phyloP scores from a whole-genome alignment of 306 rosid species.

The Casuarina cunninghamiana region DNA sequence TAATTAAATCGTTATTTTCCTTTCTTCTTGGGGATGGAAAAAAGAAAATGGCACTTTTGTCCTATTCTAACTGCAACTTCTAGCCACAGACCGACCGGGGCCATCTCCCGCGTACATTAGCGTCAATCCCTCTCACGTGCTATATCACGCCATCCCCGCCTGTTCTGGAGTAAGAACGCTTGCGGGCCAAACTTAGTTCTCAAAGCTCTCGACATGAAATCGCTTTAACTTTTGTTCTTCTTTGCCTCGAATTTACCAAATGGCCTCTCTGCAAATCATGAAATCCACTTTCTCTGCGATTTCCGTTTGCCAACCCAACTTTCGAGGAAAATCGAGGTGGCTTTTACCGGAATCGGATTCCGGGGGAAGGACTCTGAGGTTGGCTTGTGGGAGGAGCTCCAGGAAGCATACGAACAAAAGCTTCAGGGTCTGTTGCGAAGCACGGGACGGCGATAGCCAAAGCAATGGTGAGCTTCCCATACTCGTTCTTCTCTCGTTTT shows the following conservation, averaged over 20 bases:
- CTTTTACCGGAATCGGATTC: conserved; percentile 33
- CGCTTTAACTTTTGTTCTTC: conserved; percentile 15
- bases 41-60: not conserved
- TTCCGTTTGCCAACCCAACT: conserved; percentile 50
- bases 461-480: conserved; percentile 60
- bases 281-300: conserved; percentile 57
- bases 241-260: conserved; percentile 21
- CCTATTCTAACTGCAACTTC: conserved; percentile 31
- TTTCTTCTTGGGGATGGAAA: not conserved
- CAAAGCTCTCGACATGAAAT: conserved; percentile 34
- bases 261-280: conserved; percentile 66
- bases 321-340: conserved; percentile 45
- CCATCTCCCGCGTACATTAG: conserved; percentile 43
- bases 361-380: conserved; percentile 36
- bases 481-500: not conserved
- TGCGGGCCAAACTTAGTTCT: not conserved
- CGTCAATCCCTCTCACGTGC: not conserved
- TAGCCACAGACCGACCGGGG: conserved; percentile 49
- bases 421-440: conserved; percentile 50
- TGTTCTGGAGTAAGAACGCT: conserved; percentile 16
- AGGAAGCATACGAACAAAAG: conserved; percentile 30
- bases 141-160: conserved; percentile 40
- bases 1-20: not conserved
- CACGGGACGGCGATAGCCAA: conserved; percentile 60
- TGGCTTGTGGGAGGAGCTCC: conserved; percentile 31